Base-by-base conservation (phyloP, 345 rosid genomes). In the Sonneratia alba region DNA sequence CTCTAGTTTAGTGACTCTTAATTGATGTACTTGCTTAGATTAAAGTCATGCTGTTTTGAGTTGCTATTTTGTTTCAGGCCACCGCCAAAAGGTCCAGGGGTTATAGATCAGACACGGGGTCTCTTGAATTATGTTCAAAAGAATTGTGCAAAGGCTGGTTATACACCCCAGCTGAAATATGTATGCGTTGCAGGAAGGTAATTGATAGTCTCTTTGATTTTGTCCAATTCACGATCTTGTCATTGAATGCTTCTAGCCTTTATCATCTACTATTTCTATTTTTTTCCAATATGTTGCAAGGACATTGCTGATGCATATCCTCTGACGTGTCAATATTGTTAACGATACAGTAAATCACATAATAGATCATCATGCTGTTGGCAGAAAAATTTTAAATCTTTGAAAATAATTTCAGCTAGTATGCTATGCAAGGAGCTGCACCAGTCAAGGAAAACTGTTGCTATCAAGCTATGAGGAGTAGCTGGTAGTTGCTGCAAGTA, bases 121-220 rank as follows among this genome's bases (percentile, higher is more conserved):
- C 92, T 93, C 66, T 88, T 93, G 74, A 48, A 91, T 68, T 89
- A 88, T 68, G 94, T 93, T 45, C 83, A 91, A 74, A 74, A 86
- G 65, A 74, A 89, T 70, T 94, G 97, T 74, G 38, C 83, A 67
- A 87, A 91, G 78, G 95, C 97, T 68, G 95, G 86, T 67, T 86
- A 85, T 75, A 85, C 88, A 69, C 88, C 93, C 55, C 74, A 90
- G 48, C 79, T 91, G 77, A 88, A 85, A 86, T 91, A 87, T 78
- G 97, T 94, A 70, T 94, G 98, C 66, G 78, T 94, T 3, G 97
- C 95, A 3, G 97, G 97, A 73, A 91, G 97, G 98, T 94, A 84
- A 77, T 62, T 68, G 51, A 36, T 21, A 53, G 27, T 67, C 70
- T 62, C 16, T 27, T 34, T 34, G 38, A 62, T 27, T 27, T 62